A percentile compares a stretch with the other conserved stretches of the same genome.
Evolutionary conservation across 805 yeast species (phyloP).

Genomic region (Myxozyma kluyveri): DNA sequence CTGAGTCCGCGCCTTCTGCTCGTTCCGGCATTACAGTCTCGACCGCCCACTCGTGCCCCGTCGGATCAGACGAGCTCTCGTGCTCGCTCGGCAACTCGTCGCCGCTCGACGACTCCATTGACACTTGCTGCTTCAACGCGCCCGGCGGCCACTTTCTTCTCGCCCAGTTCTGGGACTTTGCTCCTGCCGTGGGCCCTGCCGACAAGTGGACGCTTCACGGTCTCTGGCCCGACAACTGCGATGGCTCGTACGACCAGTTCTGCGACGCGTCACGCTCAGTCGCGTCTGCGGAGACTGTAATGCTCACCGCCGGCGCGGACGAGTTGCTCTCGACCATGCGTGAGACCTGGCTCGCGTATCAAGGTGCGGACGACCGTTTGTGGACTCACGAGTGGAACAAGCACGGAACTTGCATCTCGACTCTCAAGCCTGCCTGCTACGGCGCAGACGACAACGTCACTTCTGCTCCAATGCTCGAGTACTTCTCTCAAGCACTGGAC

Average conservation of each 20-base stretch:
- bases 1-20: background rate
- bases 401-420: constrained; percentile 89
- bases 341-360: constrained; percentile 68
- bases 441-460: constrained; percentile 33
- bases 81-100: constrained; percentile 19
- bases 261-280: constrained; percentile 65
- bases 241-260: constrained; percentile 75
- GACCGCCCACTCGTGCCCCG: constrained; percentile 19
- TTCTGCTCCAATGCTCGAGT: constrained; percentile 59
- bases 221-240: constrained; percentile 85
- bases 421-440: constrained; percentile 73
- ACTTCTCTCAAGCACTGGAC: constrained; percentile 58
- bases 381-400: constrained; percentile 95
- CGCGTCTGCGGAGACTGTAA: constrained; percentile 46
- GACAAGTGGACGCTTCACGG: constrained; percentile 81
- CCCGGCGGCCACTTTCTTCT: constrained; percentile 81
- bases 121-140: constrained; percentile 79
- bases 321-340: constrained; percentile 59
- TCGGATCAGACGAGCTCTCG: constrained; percentile 8
- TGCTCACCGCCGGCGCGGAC: constrained; percentile 44
- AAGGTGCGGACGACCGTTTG: constrained; percentile 62
- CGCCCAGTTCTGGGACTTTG: constrained; percentile 92
- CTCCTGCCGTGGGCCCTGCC: constrained; percentile 68
- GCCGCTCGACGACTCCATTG: constrained; percentile 33
- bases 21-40: constrained; percentile 9